phyloP scores from a whole-genome alignment of 495 filamentous ascomycete species.

The Xylaria bambusicola region DNA sequence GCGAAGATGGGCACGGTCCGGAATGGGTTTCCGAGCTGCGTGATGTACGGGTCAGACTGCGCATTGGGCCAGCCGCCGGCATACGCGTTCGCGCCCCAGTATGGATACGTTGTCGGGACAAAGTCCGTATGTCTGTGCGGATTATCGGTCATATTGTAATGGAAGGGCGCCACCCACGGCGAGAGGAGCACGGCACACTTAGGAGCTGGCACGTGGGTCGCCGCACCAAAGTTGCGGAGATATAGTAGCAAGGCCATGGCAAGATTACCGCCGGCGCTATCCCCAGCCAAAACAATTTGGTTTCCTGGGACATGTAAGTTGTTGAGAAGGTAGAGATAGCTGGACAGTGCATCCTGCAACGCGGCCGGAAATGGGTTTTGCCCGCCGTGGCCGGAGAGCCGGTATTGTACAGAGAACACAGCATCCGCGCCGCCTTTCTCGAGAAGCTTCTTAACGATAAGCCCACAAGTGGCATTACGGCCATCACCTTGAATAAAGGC shows the following conservation, averaged over 20 bases:
- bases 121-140: slow-evolving; percentile 13
- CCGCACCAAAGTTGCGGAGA: slow-evolving; percentile 35
- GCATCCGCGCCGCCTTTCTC: slow-evolving; percentile 17
- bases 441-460: slow-evolving; percentile 22
- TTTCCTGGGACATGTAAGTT: slow-evolving; percentile 29
- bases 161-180: slow-evolving; percentile 23
- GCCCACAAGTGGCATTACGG: slow-evolving; percentile 31
- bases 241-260: slow-evolving; percentile 40
- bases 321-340: slow-evolving; percentile 42
- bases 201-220: slow-evolving; percentile 3
- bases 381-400: slow-evolving; percentile 34
- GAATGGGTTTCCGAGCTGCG: slow-evolving; percentile 21
- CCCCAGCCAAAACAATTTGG: slow-evolving; percentile 26
- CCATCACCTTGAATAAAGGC: slow-evolving; percentile 47
- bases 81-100: slow-evolving; percentile 17
- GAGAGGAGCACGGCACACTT: slow-evolving; percentile 18
- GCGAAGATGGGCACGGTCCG: slow-evolving; percentile 21
- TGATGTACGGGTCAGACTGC: slow-evolving; percentile 17
- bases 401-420: slow-evolving; percentile 40
- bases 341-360: slow-evolving; percentile 46
- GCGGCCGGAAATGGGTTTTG: slow-evolving; percentile 44
- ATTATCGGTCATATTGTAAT: slow-evolving; percentile 2
- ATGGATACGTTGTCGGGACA: slow-evolving; percentile 14
- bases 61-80: neutral
- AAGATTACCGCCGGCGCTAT: slow-evolving; percentile 28